Evolutionary conservation across 805 yeast species (phyloP).

Genomic region (Ogataea nonfermentans): DNA sequence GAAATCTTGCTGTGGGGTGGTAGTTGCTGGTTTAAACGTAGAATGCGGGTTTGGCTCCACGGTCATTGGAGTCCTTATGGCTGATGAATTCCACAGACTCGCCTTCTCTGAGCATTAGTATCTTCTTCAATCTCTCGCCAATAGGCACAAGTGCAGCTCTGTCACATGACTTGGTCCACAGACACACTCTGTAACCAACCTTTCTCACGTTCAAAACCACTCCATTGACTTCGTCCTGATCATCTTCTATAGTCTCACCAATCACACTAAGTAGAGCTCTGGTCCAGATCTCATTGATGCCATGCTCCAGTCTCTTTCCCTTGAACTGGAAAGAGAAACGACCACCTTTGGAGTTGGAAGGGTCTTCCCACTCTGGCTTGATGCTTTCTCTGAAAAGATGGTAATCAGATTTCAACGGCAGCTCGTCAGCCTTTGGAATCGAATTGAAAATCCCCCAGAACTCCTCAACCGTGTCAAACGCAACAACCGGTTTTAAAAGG

Average conservation of each 20-base stretch:
- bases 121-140: slow-evolving; percentile 85
- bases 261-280: slow-evolving; percentile 83
- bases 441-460: slow-evolving; percentile 98
- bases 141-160: slow-evolving; percentile 62
- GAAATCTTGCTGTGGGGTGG: slow-evolving; percentile 6
- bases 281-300: slow-evolving; percentile 88
- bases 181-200: slow-evolving; percentile 76
- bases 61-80: slow-evolving; percentile 49
- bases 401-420: slow-evolving; percentile 91
- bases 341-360: slow-evolving; percentile 84
- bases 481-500: slow-evolving; percentile 85
- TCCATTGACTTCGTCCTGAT: slow-evolving; percentile 87
- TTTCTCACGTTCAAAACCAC: slow-evolving; percentile 87
- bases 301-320: slow-evolving; percentile 45
- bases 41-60: slow-evolving; percentile 30
- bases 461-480: slow-evolving; percentile 93
- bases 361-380: slow-evolving; percentile 99
- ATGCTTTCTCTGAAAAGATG: slow-evolving; percentile 92
- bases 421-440: slow-evolving; percentile 85
- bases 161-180: slow-evolving; percentile 88
- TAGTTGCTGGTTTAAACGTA: slow-evolving; percentile 11
- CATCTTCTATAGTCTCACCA: slow-evolving; percentile 90
- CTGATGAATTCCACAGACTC: slow-evolving; percentile 79
- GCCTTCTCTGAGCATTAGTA: slow-evolving; percentile 68
- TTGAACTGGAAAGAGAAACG: slow-evolving; percentile 84